These are phyloP conservation scores for Xeromyces bisporus DNA, from an alignment of 495 filamentous ascomycete species.

Conservation along the genomic window DNA sequence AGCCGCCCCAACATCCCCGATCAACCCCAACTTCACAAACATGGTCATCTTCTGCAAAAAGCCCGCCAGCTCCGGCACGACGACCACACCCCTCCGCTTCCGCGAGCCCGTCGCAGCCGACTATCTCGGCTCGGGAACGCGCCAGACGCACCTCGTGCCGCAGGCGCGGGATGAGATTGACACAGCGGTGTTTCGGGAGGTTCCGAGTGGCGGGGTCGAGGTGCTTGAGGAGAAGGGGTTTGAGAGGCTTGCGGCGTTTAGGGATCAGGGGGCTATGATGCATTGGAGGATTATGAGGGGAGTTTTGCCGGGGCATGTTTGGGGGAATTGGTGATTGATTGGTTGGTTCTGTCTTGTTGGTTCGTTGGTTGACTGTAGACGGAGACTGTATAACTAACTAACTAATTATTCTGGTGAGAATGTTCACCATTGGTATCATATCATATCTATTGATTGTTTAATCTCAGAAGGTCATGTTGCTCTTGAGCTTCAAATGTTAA, in stretches of 20 bases:
- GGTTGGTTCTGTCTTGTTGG: too few relatives aligned
- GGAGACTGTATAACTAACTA: too few relatives aligned
- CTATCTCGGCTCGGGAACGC: constrained; percentile 50
- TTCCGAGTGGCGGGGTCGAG: constrained; percentile 14
- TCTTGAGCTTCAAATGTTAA: too few relatives aligned
- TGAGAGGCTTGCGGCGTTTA: constrained; percentile 45
- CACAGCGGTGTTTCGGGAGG: constrained; percentile 26
- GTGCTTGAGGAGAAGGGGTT: constrained; percentile 24
- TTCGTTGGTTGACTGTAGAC: too few relatives aligned
- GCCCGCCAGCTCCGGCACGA: too few relatives aligned
- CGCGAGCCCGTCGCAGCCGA: constrained; percentile 48
- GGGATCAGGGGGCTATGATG: constrained; percentile 54
- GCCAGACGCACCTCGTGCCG: constrained; percentile 53
- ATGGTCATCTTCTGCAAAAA: constrained; percentile 54
- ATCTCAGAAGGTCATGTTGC: too few relatives aligned
- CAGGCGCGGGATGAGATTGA: constrained; percentile 55
- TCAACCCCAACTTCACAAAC: constrained; percentile 64
- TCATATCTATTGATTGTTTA: too few relatives aligned
- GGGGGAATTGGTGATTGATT: constrained; percentile 90
- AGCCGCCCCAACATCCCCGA: constrained; percentile 32
- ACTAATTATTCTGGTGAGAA: too few relatives aligned
- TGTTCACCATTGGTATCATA: too few relatives aligned
- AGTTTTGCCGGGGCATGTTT: constrained; percentile 61
- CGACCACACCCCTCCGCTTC: constrained; percentile 39
- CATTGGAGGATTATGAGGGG: constrained; percentile 88